A percentile compares a stretch with the other conserved stretches of the same genome.
phyloP scores from a whole-genome alignment of 1,139 yeast genomes.

The Entelexis paramagnoliae region DNA sequence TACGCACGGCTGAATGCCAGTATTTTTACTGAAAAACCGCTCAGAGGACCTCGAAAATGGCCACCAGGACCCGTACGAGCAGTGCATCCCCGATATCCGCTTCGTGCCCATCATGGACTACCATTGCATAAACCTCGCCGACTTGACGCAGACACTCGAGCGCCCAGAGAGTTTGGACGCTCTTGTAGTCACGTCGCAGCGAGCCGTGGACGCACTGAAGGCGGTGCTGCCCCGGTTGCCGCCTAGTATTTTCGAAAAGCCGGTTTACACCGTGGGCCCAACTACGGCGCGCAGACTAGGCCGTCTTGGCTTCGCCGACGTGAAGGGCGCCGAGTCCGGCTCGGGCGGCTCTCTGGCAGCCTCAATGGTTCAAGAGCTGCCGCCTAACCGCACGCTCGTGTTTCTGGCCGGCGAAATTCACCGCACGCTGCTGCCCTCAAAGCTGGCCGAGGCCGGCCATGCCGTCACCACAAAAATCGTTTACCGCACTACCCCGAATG shows the following conservation, averaged over 20 bases:
- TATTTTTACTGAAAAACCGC: constrained; percentile 52
- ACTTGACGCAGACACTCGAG: constrained; percentile 37
- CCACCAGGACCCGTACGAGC: constrained; percentile 56
- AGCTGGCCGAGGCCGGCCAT: constrained; percentile 40
- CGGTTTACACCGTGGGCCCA: constrained; percentile 85
- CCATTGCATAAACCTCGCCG: constrained; percentile 41
- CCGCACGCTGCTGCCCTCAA: constrained; percentile 67
- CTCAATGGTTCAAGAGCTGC: constrained; percentile 42
- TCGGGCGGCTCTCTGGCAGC: constrained; percentile 67
- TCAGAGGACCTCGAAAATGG: constrained; percentile 34
- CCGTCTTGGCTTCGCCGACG: constrained; percentile 53
- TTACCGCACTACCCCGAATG: constrained; percentile 52
- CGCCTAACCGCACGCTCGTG: constrained; percentile 35
- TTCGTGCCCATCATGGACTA: constrained; percentile 68
- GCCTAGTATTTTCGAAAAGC: constrained; percentile 30
- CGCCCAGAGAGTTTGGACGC: constrained; percentile 37
- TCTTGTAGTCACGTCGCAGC: constrained; percentile 76
- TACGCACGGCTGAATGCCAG: constrained; percentile 16
- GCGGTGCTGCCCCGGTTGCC: constrained; percentile 24
- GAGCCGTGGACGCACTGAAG: constrained; percentile 75
- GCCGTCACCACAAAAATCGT: constrained; percentile 54
- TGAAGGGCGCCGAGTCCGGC: constrained; percentile 77
- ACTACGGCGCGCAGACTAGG: constrained; percentile 60
- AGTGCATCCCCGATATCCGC: constrained; percentile 35
- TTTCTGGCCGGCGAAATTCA: constrained; percentile 83